These are phyloP conservation scores for Corchorus olitorius DNA, from an alignment of 345 rosid species.

Conservation along the genomic window DNA sequence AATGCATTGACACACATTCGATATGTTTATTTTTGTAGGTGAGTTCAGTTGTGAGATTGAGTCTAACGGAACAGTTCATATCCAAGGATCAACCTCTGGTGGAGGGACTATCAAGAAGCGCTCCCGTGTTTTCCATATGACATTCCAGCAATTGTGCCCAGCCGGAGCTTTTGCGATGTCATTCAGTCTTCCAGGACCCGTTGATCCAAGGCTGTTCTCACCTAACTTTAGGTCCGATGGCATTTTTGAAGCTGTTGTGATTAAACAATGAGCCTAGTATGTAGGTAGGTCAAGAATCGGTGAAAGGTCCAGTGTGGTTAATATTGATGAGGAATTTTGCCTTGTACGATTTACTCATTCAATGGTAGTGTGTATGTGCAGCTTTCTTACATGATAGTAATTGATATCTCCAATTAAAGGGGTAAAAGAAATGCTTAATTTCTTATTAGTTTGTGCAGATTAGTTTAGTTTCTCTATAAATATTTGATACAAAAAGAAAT, in stretches of 20 bases:
- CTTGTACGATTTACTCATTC: not conserved
- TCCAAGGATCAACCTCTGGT: slow-evolving; percentile 46
- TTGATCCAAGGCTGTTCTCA: slow-evolving; percentile 66
- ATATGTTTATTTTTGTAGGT: slow-evolving; percentile 38
- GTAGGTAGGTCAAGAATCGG: not conserved
- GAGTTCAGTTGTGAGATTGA: slow-evolving; percentile 62
- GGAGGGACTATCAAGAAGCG: slow-evolving; percentile 40
- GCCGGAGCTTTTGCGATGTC: slow-evolving; percentile 57
- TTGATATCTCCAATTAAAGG: not conserved
- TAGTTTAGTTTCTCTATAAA: too few species aligned
- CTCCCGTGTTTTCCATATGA: slow-evolving; percentile 47
- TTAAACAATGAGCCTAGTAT: slow-evolving; percentile 22
- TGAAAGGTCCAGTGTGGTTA: not conserved
- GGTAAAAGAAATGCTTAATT: too few species aligned
- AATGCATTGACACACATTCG: not conserved
- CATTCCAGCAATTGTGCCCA: slow-evolving; percentile 43
- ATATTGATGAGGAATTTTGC: not conserved
- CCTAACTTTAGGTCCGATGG: slow-evolving; percentile 66
- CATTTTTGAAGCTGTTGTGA: slow-evolving; percentile 62
- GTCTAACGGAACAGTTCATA: slow-evolving; percentile 53
- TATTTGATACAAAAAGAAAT: too few species aligned
- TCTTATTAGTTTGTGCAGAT: too few species aligned
- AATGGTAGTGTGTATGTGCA: not conserved
- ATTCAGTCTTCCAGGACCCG: slow-evolving; percentile 73
- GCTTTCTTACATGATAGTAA: not conserved